Base-by-base conservation (phyloP, 1,284 basidiomycete species). In the Trametes pubescens region DNA sequence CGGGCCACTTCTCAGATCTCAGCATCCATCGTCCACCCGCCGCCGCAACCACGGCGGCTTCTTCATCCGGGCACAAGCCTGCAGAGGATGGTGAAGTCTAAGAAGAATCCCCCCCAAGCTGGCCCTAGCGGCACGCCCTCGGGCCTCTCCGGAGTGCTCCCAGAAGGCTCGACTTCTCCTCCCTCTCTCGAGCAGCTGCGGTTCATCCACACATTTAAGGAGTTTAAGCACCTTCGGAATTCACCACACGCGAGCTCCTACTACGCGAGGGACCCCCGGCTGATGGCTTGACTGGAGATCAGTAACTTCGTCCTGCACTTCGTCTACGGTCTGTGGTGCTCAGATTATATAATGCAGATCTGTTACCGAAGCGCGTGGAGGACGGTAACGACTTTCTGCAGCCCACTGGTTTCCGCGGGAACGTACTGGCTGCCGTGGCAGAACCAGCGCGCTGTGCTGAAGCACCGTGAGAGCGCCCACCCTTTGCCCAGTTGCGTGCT, bases 261-360 rank as follows among this genome's bases (percentile, higher is more conserved):
- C 37, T 92, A 92, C 75, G 87, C 91, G 75, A 89, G 87, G 71
- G 82, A 86, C 67, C 88, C 88, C 37, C 85, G 85, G 40, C 77
- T 90, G 66, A 88, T 92, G 71, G 88, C 89, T 29, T 84, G 89
- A 35, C 81, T 92, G n/a, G 90, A 92, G 74, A 83, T 89, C 47
- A 75, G 91, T 46, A 90, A 92, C 74, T 87, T 89, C 43, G 81
- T 92, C 58, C 78, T 92, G 47, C 88, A 86, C 76, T 92, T 92
- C 74, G 84, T 88, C 4, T 92, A 91, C 74, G 83, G 88, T 1
- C 79, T 89, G 62, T 92, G 90, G 90, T 84, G 82, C 73, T 85
- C 81, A 71, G 91, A 92, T 66, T 85, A 85, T 69, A 75, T 77
- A 67, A 80, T 80, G 59, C 79, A 79, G 56, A 71, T 73, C 8